Conservation (phyloP, 306 rosid species). For the Prinsepia uniflora region DNA sequence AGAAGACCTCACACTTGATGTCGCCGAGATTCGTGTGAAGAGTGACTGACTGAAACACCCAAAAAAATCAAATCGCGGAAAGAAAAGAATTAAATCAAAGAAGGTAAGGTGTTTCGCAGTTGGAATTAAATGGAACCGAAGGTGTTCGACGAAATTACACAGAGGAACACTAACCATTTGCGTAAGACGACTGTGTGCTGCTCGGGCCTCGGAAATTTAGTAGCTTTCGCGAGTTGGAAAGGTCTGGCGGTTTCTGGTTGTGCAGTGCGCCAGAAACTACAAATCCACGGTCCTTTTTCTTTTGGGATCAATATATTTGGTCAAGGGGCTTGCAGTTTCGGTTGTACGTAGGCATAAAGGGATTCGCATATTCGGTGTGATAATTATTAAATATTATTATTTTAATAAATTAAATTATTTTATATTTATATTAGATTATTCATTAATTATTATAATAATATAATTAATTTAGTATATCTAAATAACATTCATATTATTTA, state of each 20-base stretch:
- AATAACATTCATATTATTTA: too few relatives aligned
- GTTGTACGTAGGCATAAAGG: neutral
- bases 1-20: conserved; percentile 86
- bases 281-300: too few relatives aligned
- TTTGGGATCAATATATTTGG: neutral
- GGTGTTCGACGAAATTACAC: conserved; percentile 10
- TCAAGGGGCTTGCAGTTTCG: neutral
- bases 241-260: neutral
- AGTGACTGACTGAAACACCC: conserved; percentile 63
- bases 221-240: conserved; percentile 7
- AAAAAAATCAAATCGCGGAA: neutral
- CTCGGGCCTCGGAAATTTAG: neutral
- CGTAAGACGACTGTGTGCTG: neutral
- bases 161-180: conserved; percentile 27
- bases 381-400: too few relatives aligned
- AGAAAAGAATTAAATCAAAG: neutral
- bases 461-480: too few relatives aligned
- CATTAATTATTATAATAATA: too few relatives aligned
- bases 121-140: conserved; percentile 4
- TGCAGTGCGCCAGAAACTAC: neutral
- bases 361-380: too few relatives aligned
- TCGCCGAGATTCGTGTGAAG: conserved; percentile 94
- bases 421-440: too few relatives aligned
- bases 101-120: conserved; percentile 10
- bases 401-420: too few relatives aligned